Percentiles rank a stretch among this genome's conserved stretches.
phyloP scores from a whole-genome alignment of 352 stramenopile genomes.

The Plasmopara muralis region DNA sequence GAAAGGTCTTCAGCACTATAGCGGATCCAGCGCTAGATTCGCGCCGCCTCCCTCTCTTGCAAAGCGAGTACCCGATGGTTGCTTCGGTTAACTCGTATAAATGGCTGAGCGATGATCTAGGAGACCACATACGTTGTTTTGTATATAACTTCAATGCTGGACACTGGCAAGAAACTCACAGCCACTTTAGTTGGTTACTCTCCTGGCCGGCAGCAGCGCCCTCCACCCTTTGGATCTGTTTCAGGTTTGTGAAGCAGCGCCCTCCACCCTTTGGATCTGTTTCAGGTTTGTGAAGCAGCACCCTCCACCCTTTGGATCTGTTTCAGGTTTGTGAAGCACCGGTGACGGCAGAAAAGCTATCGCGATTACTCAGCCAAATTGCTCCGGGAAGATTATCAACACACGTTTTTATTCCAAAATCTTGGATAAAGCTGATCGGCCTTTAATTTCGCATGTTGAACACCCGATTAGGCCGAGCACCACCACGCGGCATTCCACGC shows the following conservation, averaged over 20 bases:
- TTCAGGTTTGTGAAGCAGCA: too few relatives aligned
- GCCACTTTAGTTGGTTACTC: neutral
- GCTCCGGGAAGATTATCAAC: neutral
- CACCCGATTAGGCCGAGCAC: neutral
- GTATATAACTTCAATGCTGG: too few relatives aligned
- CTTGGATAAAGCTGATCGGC: conserved; percentile 19
- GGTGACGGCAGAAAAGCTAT: neutral
- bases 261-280: too few relatives aligned
- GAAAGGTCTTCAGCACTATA: neutral
- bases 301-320: too few relatives aligned
- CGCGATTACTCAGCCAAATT: neutral
- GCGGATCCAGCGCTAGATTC: neutral
- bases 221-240: neutral
- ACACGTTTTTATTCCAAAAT: conserved; percentile 5
- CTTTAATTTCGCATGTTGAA: conserved; percentile 2
- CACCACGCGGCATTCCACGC: neutral
- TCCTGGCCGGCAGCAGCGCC: neutral
- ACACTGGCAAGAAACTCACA: neutral
- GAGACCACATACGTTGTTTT: too few relatives aligned
- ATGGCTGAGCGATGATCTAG: neutral
- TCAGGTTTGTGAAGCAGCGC: neutral
- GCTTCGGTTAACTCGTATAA: neutral
- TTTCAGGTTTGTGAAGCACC: neutral
- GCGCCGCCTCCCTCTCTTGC: neutral
- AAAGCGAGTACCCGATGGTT: neutral